phyloP scores from a whole-genome alignment of 176 grass and related monocot species.

The Coix lacrymajobi region DNA sequence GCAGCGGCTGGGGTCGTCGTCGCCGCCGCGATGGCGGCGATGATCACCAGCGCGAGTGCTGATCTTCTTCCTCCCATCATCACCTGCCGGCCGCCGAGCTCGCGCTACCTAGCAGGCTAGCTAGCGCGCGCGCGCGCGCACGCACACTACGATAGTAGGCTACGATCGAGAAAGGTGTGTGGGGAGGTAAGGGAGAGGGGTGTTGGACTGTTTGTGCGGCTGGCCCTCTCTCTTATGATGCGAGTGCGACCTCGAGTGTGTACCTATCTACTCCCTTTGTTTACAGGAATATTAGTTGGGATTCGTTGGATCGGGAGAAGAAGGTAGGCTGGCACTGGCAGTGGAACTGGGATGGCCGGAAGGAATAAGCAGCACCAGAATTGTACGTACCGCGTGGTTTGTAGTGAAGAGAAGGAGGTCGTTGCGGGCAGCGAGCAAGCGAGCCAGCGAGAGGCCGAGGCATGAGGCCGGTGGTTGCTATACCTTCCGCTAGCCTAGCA shows the following conservation, averaged over 20 bases:
- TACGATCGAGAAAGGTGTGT: background rate
- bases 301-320: background rate
- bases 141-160: background rate
- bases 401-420: background rate
- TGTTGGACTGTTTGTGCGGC: background rate
- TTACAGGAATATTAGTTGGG: constrained; percentile 38
- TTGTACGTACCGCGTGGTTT: background rate
- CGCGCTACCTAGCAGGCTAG: background rate
- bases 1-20: background rate
- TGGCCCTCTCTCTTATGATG: constrained; percentile 26
- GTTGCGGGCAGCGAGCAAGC: background rate
- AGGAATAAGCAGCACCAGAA: background rate
- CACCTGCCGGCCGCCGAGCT: background rate
- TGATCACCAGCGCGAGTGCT: background rate
- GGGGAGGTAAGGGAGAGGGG: background rate
- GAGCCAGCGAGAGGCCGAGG: background rate
- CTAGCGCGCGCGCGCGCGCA: too few species aligned
- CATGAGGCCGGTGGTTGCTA: constrained; percentile 2
- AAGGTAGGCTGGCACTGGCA: background rate
- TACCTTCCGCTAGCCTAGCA: background rate
- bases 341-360: background rate
- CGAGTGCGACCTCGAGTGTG: background rate
- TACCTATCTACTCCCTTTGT: background rate
- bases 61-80: background rate
- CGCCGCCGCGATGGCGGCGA: background rate